These are phyloP conservation scores for Ramularia collo-cygni DNA, from an alignment of 2,329 filamentous ascomycete genomes.

Conservation along the genomic window DNA sequence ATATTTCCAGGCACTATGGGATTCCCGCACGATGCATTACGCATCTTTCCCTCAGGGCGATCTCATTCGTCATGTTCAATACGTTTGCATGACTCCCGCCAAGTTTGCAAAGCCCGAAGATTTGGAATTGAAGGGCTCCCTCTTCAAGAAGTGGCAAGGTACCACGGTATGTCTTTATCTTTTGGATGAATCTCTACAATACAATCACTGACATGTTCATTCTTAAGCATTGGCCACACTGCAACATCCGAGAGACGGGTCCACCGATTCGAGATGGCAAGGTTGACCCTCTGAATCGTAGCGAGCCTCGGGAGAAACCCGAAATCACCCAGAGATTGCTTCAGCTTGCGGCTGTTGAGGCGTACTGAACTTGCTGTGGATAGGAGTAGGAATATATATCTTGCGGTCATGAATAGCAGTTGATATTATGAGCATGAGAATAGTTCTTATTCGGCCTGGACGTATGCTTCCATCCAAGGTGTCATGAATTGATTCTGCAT, in stretches of 20 bases:
- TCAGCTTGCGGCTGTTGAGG: slow-evolving; percentile 31
- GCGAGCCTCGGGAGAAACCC: slow-evolving; percentile 35
- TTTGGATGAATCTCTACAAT: background rate
- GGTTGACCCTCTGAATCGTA: slow-evolving; percentile 32
- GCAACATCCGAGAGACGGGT: slow-evolving; percentile 34
- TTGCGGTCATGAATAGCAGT: too few species aligned
- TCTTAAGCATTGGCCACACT: slow-evolving; percentile 2
- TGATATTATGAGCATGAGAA: too few species aligned
- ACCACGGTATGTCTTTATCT: slow-evolving; percentile 26
- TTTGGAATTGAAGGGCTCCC: slow-evolving; percentile 29
- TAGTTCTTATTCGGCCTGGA: too few species aligned
- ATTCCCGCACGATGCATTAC: slow-evolving; percentile 41
- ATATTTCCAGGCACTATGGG: slow-evolving; percentile 14
- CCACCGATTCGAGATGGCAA: slow-evolving; percentile 33
- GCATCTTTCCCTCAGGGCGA: slow-evolving; percentile 27
- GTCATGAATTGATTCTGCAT: too few species aligned
- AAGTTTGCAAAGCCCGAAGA: slow-evolving; percentile 32
- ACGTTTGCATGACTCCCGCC: slow-evolving; percentile 32
- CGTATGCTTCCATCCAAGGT: too few species aligned
- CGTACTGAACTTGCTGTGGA: too few species aligned
- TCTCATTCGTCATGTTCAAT: slow-evolving; percentile 25
- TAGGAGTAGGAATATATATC: too few species aligned
- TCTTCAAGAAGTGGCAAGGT: slow-evolving; percentile 30
- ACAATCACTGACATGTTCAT: background rate
- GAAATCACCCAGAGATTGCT: slow-evolving; percentile 30